These are phyloP conservation scores for Saccharata proteae DNA, from an alignment of 2,329 filamentous ascomycete species.

Conservation along the genomic window DNA sequence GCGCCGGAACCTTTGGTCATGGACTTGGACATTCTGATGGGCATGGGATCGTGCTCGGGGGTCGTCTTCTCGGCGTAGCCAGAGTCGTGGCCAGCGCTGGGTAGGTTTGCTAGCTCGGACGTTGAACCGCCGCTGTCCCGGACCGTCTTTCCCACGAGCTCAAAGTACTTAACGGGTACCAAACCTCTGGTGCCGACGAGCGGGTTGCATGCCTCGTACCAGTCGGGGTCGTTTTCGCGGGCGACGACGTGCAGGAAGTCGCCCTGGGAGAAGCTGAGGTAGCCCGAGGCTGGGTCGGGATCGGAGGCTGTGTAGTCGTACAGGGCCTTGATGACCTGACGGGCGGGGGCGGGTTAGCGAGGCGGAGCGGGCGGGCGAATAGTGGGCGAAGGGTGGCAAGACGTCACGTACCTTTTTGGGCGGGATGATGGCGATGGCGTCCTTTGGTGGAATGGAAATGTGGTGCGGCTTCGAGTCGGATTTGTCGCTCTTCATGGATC, in stretches of 20 bases:
- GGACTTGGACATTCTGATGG: slow-evolving; percentile 26
- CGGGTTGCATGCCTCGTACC: slow-evolving; percentile 98
- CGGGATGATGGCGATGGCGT: slow-evolving; percentile 76
- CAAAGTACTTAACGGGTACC: slow-evolving; percentile 89
- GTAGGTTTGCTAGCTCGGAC: slow-evolving; percentile 29
- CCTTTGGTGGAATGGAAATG: slow-evolving; percentile 70
- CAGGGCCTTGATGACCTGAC: slow-evolving; percentile 87
- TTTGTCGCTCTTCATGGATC: slow-evolving; percentile 86
- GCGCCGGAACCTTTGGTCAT: slow-evolving; percentile 48
- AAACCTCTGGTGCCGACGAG: slow-evolving; percentile 78
- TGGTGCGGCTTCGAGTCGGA: slow-evolving; percentile 55
- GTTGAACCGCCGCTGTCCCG: slow-evolving; percentile 58
- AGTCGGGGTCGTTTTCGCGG: slow-evolving; percentile 85
- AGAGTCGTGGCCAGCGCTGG: slow-evolving; percentile 72
- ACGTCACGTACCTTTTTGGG: slow-evolving; percentile 68
- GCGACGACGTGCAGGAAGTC: slow-evolving; percentile 98
- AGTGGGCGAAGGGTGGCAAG: slow-evolving; percentile 4
- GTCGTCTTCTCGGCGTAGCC: slow-evolving; percentile 57
- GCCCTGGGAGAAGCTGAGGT: slow-evolving; percentile 84
- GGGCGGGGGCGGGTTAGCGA: slow-evolving; percentile 6
- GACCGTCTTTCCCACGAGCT: slow-evolving; percentile 82
- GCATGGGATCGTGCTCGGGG: slow-evolving; percentile 11
- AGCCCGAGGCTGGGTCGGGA: slow-evolving; percentile 42
- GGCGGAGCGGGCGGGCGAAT: slow-evolving; percentile 4
- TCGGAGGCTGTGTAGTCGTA: slow-evolving; percentile 76